These are phyloP conservation scores for Bondarzewia mesenterica DNA, from an alignment of 1,284 basidiomycete genomes.

Conservation along the genomic window DNA sequence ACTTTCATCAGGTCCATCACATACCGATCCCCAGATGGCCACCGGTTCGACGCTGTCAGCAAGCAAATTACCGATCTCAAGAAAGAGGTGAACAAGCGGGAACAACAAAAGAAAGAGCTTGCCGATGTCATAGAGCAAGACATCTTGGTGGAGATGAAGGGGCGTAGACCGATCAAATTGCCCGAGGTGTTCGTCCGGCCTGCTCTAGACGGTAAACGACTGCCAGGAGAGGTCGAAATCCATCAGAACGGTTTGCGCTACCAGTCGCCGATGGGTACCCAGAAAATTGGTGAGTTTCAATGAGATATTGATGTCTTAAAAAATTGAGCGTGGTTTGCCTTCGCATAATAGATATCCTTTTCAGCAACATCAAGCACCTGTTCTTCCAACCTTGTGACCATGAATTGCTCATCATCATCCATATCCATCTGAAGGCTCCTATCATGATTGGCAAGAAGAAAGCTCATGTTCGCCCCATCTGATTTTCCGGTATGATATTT, in stretches of 20 bases:
- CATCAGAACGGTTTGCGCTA: constrained; percentile 97
- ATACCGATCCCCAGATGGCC: constrained; percentile 85
- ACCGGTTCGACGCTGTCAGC: constrained; percentile 83
- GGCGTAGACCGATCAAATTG: constrained; percentile 75
- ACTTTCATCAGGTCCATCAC: constrained; percentile 96
- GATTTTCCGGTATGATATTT: neutral
- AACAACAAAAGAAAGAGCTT: constrained; percentile 97
- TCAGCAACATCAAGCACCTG: constrained; percentile 96
- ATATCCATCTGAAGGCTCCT: constrained; percentile 90
- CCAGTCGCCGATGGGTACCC: constrained; percentile 80
- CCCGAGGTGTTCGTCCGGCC: constrained; percentile 93
- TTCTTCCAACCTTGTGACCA: constrained; percentile 99
- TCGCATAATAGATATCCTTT: constrained; percentile 69
- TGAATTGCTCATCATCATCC: constrained; percentile 91
- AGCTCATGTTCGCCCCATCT: constrained; percentile 54
- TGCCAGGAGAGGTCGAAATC: constrained; percentile 95
- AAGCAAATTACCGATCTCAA: constrained; percentile 94
- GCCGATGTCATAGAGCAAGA: constrained; percentile 98
- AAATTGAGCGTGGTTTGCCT: no score
- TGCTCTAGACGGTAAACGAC: constrained; percentile 85
- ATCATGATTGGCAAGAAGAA: constrained; percentile 99
- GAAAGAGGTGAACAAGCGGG: constrained; percentile 94
- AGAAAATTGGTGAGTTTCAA: constrained; percentile 79
- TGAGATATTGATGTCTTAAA: neutral
- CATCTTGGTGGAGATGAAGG: constrained; percentile 79